Conservation (phyloP, 768 basidiomycete species). For the Amanita pallidorosea region DNA sequence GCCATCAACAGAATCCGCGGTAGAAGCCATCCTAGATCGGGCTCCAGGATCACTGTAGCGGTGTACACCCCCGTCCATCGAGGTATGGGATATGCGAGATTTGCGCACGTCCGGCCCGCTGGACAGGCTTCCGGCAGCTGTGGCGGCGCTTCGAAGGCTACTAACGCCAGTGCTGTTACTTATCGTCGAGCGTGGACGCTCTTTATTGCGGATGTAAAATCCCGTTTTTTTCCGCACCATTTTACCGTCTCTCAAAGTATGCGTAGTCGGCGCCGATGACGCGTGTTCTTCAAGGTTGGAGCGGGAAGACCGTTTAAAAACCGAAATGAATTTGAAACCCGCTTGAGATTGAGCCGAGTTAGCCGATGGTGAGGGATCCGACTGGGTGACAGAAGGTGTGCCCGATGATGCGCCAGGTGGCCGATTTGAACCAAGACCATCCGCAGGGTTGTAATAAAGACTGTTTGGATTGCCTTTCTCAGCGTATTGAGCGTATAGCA, state of each 20-base stretch:
- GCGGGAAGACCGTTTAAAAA: conserved; percentile 48
- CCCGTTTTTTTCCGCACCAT: background rate
- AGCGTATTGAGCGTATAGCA: conserved; percentile 70
- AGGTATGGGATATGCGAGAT: conserved; percentile 10
- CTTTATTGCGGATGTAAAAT: conserved; percentile 25
- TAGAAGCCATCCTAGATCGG: conserved; percentile 20
- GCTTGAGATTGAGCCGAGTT: conserved; percentile 39
- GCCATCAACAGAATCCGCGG: background rate
- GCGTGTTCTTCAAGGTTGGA: conserved; percentile 44
- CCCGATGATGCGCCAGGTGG: conserved; percentile 46
- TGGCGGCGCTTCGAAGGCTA: conserved; percentile 50
- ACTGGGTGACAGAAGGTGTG: conserved; percentile 32
- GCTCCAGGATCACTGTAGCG: conserved; percentile 13
- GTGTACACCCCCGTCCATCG: conserved; percentile 9
- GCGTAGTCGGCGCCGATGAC: conserved; percentile 15
- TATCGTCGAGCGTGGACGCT: conserved; percentile 46
- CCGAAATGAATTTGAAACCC: conserved; percentile 54
- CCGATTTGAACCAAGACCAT: conserved; percentile 27
- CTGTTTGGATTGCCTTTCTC: conserved; percentile 50
- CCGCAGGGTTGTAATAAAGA: conserved; percentile 41
- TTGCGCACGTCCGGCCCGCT: conserved; percentile 18
- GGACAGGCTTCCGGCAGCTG: conserved; percentile 32
- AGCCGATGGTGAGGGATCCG: conserved; percentile 16
- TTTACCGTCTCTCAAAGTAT: conserved; percentile 11
- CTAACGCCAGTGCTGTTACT: conserved; percentile 49